Percentiles rank a stretch among this genome's conserved stretches.
phyloP scores from a whole-genome alignment of 331 rosid species.

The Pyrus hybrid region DNA sequence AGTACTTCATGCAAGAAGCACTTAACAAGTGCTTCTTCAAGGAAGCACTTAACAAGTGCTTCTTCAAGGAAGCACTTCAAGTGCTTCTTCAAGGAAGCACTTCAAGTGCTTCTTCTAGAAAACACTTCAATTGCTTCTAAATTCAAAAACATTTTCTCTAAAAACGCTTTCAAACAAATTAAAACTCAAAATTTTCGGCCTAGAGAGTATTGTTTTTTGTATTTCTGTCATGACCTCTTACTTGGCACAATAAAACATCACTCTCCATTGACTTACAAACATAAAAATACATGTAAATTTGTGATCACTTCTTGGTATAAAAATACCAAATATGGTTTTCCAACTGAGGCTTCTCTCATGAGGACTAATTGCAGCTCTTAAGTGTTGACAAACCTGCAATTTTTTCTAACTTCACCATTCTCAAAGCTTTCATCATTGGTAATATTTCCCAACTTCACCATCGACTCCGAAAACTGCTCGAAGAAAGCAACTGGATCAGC shows the following conservation, averaged over 20 bases:
- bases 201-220: too few species aligned
- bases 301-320: not conserved
- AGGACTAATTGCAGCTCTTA: slow-evolving; percentile 12
- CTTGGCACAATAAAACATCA: not conserved
- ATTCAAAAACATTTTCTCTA: too few species aligned
- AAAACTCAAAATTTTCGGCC: too few species aligned
- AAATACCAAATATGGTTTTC: not conserved
- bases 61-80: too few species aligned
- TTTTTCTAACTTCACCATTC: slow-evolving; percentile 71
- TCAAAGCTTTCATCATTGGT: slow-evolving; percentile 51
- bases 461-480: slow-evolving; percentile 78
- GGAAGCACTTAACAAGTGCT: too few species aligned
- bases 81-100: too few species aligned
- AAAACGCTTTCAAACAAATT: too few species aligned
- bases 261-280: not conserved
- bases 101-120: rapidly evolving
- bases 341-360: not conserved
- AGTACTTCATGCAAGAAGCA: too few species aligned
- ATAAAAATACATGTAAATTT: not conserved
- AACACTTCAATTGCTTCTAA: too few species aligned
- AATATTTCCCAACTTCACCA: slow-evolving; percentile 88
- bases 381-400: slow-evolving; percentile 85
- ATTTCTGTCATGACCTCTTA: too few species aligned
- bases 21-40: too few species aligned
- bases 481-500: slow-evolving; percentile 62